Conservation (phyloP, 345 rosid genomes). For the Arabidopsis thaliana region TAIR10.1 NC_003076.8:25209501-25210000, state of each 20-base stretch:
- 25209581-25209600: not conserved
- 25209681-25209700: not conserved
- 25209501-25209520: not conserved
- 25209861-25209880: too few species aligned
- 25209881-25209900: too few species aligned
- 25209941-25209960: not conserved
- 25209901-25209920: too few species aligned
- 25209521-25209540: not conserved
- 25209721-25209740: not conserved
- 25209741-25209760: constrained; percentile 28
- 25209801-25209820: too few species aligned
- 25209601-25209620: not conserved
- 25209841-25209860: too few species aligned
- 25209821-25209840: too few species aligned
- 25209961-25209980: constrained; percentile 17
- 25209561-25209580: not conserved
- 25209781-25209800: too few species aligned
- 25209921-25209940: not conserved
- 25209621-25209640: not conserved
- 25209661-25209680: not conserved
- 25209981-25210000: not conserved
- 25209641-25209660: not conserved
- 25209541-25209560: not conserved
- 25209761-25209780: not conserved
- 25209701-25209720: not conserved